phyloP scores from a whole-genome alignment of 768 basidiomycete genomes.

The Lactarius hengduanensis region DNA sequence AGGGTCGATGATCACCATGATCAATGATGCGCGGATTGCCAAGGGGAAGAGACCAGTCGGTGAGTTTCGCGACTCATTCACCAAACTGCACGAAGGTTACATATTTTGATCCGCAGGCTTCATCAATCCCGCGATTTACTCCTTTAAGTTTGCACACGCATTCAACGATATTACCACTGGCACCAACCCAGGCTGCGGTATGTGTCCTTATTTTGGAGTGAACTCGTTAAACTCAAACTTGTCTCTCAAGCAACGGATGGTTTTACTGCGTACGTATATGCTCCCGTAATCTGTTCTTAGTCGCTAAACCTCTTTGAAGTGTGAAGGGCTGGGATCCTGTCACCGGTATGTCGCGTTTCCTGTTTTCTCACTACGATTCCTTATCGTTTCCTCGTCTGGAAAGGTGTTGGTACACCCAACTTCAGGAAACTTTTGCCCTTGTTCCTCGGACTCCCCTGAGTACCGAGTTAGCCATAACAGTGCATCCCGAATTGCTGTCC shows the following conservation, averaged over 20 bases:
- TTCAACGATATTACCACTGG: slow-evolving; percentile 35
- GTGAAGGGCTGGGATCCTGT: slow-evolving; percentile 33
- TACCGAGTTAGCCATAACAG: not conserved
- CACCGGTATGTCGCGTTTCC: slow-evolving; percentile 22
- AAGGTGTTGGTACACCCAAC: slow-evolving; percentile 35
- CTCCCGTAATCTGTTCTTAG: not conserved
- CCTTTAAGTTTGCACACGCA: slow-evolving; percentile 23
- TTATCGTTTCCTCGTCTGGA: not conserved
- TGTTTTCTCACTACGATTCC: too few species aligned
- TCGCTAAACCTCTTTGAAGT: slow-evolving; percentile 14
- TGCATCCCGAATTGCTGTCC: not conserved
- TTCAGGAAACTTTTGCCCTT: slow-evolving; percentile 30
- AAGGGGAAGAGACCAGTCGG: slow-evolving; percentile 38
- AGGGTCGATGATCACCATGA: slow-evolving; percentile 37
- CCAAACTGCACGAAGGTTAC: not conserved
- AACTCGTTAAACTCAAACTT: not conserved
- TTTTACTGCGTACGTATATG: slow-evolving; percentile 30
- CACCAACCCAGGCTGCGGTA: slow-evolving; percentile 30
- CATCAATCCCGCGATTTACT: slow-evolving; percentile 58
- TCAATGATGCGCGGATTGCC: slow-evolving; percentile 41
- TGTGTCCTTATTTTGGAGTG: not conserved
- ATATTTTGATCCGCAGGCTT: slow-evolving; percentile 26
- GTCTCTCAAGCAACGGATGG: slow-evolving; percentile 27
- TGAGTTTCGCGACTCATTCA: not conserved
- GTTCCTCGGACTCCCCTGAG: slow-evolving; percentile 33